Percentiles rank a stretch among this genome's conserved stretches.
These are phyloP conservation scores for Paramecium octaurelia DNA, from an alignment of 73 alveolate genomes.

Conservation along the genomic window DNA sequence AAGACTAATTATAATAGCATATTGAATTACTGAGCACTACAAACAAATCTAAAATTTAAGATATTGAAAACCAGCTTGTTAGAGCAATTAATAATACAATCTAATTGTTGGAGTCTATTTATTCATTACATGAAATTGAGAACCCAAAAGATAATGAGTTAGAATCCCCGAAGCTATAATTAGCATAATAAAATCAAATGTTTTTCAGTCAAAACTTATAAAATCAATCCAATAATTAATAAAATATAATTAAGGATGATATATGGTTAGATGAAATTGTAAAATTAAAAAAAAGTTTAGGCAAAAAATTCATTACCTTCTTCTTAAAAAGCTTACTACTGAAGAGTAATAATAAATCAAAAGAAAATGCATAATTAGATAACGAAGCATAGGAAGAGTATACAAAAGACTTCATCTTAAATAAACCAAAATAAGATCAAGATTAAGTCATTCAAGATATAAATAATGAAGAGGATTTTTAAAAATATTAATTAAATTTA, in stretches of 20 bases:
- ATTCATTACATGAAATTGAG: neutral
- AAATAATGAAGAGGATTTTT: neutral
- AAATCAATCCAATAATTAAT: neutral
- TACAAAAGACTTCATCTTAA: neutral
- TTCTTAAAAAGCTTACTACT: neutral
- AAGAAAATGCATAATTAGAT: neutral
- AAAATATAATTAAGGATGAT: neutral
- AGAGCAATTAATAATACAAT: neutral
- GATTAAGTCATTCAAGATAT: neutral
- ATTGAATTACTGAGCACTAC: neutral
- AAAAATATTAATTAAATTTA: neutral
- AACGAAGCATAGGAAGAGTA: neutral
- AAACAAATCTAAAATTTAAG: neutral
- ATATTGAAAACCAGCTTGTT: neutral
- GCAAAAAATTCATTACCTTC: neutral
- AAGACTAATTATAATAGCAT: neutral
- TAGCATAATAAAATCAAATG: neutral
- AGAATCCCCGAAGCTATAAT: neutral
- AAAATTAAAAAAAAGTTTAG: neutral
- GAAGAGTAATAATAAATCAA: neutral
- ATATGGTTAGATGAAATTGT: neutral
- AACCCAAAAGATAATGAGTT: neutral
- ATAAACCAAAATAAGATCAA: neutral
- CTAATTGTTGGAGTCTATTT: neutral
- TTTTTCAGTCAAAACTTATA: neutral